Evolutionary conservation across 2,329 filamentous ascomycete species (phyloP).

Genomic region (Apiospora marii): DNA sequence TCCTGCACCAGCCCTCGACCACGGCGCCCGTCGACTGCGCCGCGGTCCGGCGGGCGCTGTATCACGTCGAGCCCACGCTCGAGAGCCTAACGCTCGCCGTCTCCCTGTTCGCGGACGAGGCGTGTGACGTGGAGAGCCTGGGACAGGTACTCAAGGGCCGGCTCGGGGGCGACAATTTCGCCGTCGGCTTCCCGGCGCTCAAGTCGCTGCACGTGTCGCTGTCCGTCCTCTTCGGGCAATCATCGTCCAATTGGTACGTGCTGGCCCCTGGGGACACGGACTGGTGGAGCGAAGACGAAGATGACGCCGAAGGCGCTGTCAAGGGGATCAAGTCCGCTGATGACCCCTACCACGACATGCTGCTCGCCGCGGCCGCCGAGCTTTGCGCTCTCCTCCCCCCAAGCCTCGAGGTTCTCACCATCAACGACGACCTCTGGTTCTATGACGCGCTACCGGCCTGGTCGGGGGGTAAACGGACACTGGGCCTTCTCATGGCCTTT

Average conservation of each 20-base stretch:
- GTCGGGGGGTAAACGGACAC: slow-evolving; percentile 1
- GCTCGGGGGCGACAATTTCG: not conserved
- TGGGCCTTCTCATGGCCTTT: not conserved
- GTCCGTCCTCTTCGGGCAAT: not conserved
- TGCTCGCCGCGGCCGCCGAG: not conserved
- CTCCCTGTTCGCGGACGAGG: not conserved
- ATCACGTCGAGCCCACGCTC: not conserved
- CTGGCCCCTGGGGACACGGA: not conserved
- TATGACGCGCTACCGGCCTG: not conserved
- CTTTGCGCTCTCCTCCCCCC: not conserved
- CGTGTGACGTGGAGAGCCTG: not conserved
- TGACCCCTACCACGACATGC: not conserved
- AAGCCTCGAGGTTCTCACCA: not conserved
- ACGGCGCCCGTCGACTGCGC: not conserved
- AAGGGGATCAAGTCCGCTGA: not conserved
- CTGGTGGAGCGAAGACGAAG: not conserved
- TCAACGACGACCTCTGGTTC: not conserved
- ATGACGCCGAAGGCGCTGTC: not conserved
- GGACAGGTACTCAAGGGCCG: not conserved
- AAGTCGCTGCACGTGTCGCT: slow-evolving; percentile 6
- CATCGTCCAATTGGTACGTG: not conserved
- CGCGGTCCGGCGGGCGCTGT: not conserved
- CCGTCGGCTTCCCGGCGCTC: not conserved
- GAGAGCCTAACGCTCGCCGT: not conserved
- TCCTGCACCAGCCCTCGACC: not conserved